Conservation (phyloP, 2,329 filamentous ascomycete species). For the Dothidotthia symphoricarpi region DNA sequence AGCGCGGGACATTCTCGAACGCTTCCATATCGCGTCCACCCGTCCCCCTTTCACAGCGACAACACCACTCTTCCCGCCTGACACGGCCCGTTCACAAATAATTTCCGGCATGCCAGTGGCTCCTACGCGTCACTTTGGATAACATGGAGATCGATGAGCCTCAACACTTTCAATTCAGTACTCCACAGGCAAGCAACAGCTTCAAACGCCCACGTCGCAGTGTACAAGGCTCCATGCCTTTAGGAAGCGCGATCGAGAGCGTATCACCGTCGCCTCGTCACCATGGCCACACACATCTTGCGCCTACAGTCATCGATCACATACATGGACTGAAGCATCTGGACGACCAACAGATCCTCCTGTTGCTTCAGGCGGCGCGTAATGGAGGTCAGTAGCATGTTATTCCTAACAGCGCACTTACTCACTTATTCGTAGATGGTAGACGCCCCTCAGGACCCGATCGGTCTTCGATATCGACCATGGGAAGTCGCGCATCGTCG, state of each 20-base stretch:
- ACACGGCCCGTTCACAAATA: constrained; percentile 31
- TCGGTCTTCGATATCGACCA: constrained; percentile 38
- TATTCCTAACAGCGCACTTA: constrained; percentile 11
- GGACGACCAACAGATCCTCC: constrained; percentile 41
- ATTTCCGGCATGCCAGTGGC: constrained; percentile 40
- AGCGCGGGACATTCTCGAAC: constrained; percentile 38
- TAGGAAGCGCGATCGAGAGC: constrained; percentile 39
- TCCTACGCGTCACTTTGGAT: constrained; percentile 28
- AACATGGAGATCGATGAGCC: constrained; percentile 42
- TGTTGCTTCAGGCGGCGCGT: constrained; percentile 40
- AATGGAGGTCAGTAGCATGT: constrained; percentile 35
- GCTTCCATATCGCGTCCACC: constrained; percentile 28
- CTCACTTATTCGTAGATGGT: constrained; percentile 33
- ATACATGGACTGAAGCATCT: constrained; percentile 43
- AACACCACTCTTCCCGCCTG: constrained; percentile 25
- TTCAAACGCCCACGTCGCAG: constrained; percentile 42
- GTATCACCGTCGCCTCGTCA: constrained; percentile 38
- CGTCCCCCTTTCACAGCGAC: constrained; percentile 29
- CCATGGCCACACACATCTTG: constrained; percentile 34
- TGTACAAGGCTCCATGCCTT: constrained; percentile 38
- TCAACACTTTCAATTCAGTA: constrained; percentile 39
- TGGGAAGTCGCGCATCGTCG: constrained; percentile 39
- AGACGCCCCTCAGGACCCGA: constrained; percentile 36
- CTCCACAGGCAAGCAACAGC: constrained; percentile 36
- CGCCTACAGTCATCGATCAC: constrained; percentile 40